Evolutionary conservation across 2,329 filamentous ascomycete species (phyloP), one percentile per base, ranked within the genome.

Genomic region (Cryphonectria naterciae): DNA sequence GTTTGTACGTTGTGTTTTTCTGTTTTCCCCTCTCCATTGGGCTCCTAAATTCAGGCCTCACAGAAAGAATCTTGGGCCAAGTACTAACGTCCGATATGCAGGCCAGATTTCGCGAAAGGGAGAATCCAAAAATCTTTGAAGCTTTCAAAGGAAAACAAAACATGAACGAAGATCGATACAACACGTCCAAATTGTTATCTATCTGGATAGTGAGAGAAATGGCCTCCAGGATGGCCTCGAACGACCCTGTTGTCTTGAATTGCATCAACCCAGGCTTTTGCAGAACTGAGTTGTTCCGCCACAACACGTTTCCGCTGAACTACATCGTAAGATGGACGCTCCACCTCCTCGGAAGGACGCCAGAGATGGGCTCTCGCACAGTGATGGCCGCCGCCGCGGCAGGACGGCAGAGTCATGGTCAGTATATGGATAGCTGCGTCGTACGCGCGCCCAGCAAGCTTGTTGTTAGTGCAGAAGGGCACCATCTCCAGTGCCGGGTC

Each of bases 211-310:
- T 74, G 32, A 75, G 79, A 54, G 75, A 79, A 52, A 77, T 85
- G 11, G 82, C 82, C 13, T 72, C 72, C 22, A 76, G 75, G 6
- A 69, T 78, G 13, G 76, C 46, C 5, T 25, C 54, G 8, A 46
- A 46, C 17, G 65, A 67, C 25, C 37, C 68, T n/a, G 76, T 85
- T 19, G 74, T 81, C 19, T 67, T 83, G 69, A 85, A 83, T 74
- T 75, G 75, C 4, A 68, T 83, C 35, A 79, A 81, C 68, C 83
- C 82, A 0, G 83, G 82, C 0, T 75, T 84, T 35, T 85, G 82
- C 74, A 70, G 75, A 49, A 81, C 83, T 5, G 68, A 80, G 58
- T 77, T 84, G n/a, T 83, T 82, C 71, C 78, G 80, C n/a, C 65
- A 67, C 28, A 60, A 58, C 22, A 60, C 65, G 5, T 67, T 67